Percentiles rank a stretch among this genome's conserved stretches.
Conservation (phyloP, 192 early-diverging fungal genomes). For the Piromyces finnis region DNA sequence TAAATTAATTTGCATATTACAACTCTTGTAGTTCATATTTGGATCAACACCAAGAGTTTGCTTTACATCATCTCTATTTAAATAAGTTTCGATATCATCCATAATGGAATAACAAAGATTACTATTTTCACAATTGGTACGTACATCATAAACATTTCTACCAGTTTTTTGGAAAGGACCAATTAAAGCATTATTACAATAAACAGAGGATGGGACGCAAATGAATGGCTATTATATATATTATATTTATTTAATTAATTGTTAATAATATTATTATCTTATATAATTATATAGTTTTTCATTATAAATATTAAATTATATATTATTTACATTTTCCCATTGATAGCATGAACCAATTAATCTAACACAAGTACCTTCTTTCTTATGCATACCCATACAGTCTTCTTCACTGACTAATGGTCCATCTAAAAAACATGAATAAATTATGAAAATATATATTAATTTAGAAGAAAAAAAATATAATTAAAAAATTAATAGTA, state of each 20-base stretch:
- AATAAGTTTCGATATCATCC: conserved; percentile 54
- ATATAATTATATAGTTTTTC: too few relatives aligned
- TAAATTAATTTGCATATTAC: conserved; percentile 64
- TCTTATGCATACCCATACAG: conserved; percentile 55
- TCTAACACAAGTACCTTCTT: conserved; percentile 52
- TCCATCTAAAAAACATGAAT: conserved; percentile 29
- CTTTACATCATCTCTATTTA: conserved; percentile 63
- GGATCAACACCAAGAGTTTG: conserved; percentile 55
- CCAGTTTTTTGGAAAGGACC: conserved; percentile 52
- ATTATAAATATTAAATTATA: too few relatives aligned
- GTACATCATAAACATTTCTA: conserved; percentile 82
- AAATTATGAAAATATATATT: neutral
- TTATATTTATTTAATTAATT: too few relatives aligned
- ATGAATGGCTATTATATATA: neutral
- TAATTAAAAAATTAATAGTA: too few relatives aligned
- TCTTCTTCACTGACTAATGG: conserved; percentile 55
- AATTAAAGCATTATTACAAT: conserved; percentile 75
- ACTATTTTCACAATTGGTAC: conserved; percentile 58
- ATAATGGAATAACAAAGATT: conserved; percentile 82
- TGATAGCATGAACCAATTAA: conserved; percentile 75
- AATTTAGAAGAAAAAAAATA: too few relatives aligned
- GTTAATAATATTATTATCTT: too few relatives aligned
- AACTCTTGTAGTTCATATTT: conserved; percentile 45
- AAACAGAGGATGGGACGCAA: conserved; percentile 43
- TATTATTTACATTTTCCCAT: conserved; percentile 6